A percentile compares a stretch with the other conserved stretches of the same genome.
phyloP scores from a whole-genome alignment of 371 early-diverging fungal species.

The Chytridium lagenaria region DNA sequence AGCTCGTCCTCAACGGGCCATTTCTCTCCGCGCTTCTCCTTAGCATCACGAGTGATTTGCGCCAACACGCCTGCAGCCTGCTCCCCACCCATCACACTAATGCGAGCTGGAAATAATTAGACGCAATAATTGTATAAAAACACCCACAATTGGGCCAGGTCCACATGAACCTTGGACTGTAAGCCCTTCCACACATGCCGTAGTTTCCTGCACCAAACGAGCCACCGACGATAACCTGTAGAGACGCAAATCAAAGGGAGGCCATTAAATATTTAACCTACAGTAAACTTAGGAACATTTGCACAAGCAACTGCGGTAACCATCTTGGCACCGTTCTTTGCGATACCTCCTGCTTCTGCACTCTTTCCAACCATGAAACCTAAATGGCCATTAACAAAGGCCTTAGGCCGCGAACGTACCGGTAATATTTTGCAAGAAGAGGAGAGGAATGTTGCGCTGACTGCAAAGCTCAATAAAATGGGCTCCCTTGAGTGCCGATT shows the following conservation, averaged over 20 bases:
- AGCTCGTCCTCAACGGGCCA: constrained; percentile 44
- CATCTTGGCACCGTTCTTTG: constrained; percentile 97
- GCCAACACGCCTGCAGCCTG: constrained; percentile 96
- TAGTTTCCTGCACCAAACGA: constrained; percentile 92
- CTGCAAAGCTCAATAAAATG: constrained; percentile 97
- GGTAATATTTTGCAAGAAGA: constrained; percentile 97
- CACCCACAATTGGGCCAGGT: constrained; percentile 89
- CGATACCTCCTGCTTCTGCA: constrained; percentile 97
- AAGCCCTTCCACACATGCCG: constrained; percentile 98
- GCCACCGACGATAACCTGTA: constrained; percentile 65
- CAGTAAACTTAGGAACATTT: constrained; percentile 94
- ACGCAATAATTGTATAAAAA: not conserved
- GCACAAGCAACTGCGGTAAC: constrained; percentile 97
- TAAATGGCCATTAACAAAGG: not conserved
- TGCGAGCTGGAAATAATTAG: constrained; percentile 67
- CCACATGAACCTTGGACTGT: constrained; percentile 93
- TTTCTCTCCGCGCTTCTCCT: constrained; percentile 77
- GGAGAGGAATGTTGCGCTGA: constrained; percentile 90
- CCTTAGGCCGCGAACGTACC: constrained; percentile 47
- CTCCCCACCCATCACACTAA: constrained; percentile 98
- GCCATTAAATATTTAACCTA: constrained; percentile 42
- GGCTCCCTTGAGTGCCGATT: constrained; percentile 95
- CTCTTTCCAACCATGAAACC: constrained; percentile 96
- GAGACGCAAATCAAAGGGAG: not conserved
- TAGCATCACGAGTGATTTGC: constrained; percentile 83